Percentiles rank a stretch among this genome's conserved stretches.
phyloP scores from a whole-genome alignment of 2,329 filamentous ascomycete species.

The Pyricularia sp. region DNA sequence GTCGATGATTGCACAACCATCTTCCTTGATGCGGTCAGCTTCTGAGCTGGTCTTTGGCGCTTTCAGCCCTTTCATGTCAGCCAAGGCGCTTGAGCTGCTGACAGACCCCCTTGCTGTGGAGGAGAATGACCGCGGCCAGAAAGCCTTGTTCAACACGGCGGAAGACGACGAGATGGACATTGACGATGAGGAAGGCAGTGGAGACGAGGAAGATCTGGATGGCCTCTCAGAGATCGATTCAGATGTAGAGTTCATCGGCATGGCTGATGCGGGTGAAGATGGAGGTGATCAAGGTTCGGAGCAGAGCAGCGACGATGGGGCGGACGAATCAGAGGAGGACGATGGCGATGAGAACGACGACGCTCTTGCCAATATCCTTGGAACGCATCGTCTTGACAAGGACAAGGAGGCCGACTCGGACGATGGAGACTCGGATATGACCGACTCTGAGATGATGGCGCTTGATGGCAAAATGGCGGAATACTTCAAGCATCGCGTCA shows the following conservation, averaged over 20 bases:
- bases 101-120: constrained; percentile 64
- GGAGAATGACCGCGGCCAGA: constrained; percentile 75
- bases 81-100: constrained; percentile 57
- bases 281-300: constrained; percentile 26
- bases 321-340: constrained; percentile 32
- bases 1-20: constrained; percentile 81
- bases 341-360: constrained; percentile 20
- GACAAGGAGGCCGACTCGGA: constrained; percentile 41
- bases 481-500: constrained; percentile 72
- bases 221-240: constrained; percentile 29
- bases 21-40: constrained; percentile 74
- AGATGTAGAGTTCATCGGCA: constrained; percentile 29
- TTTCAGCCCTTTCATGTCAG: constrained; percentile 67
- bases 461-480: constrained; percentile 75
- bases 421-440: constrained; percentile 72
- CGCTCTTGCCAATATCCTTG: constrained; percentile 10
- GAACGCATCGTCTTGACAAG: constrained; percentile 47
- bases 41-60: constrained; percentile 81
- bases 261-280: constrained; percentile 28
- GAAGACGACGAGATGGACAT: constrained; percentile 48
- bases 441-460: constrained; percentile 90
- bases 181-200: constrained; percentile 34
- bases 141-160: constrained; percentile 62
- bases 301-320: constrained; percentile 23
- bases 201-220: constrained; percentile 29